Conservation (phyloP, 352 stramenopile genomes). For the Phytopythium kandeliae region DNA sequence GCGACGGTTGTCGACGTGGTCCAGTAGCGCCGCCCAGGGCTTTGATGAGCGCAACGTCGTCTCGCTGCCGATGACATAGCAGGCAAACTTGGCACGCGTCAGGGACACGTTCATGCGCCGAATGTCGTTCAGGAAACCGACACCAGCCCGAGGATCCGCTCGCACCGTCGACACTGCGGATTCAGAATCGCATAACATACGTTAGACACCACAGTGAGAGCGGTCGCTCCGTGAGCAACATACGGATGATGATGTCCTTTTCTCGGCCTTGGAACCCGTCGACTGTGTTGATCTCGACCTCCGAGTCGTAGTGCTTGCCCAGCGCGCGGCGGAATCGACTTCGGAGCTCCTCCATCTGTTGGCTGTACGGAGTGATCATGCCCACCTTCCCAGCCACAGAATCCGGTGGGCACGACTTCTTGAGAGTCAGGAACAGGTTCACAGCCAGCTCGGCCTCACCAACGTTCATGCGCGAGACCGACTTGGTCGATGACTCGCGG, state of each 20-base stretch:
- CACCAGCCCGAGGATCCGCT: conserved; percentile 69
- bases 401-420: conserved; percentile 77
- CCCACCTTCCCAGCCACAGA: conserved; percentile 76
- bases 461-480: conserved; percentile 75
- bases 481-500: conserved; percentile 62
- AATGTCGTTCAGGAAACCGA: conserved; percentile 88
- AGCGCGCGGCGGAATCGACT: conserved; percentile 49
- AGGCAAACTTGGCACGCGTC: conserved; percentile 84
- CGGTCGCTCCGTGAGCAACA: conserved; percentile 12
- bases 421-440: conserved; percentile 84
- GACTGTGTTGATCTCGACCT: conserved; percentile 91
- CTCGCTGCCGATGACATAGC: conserved; percentile 86
- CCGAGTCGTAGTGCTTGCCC: conserved; percentile 64
- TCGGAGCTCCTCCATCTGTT: conserved; percentile 85
- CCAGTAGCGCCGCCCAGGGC: conserved; percentile 72
- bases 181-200: conserved; percentile 4
- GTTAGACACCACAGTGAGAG: background rate
- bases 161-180: conserved; percentile 79
- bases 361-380: conserved; percentile 88
- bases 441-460: conserved; percentile 81
- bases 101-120: conserved; percentile 87
- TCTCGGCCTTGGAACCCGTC: conserved; percentile 91
- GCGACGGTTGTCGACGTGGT: conserved; percentile 51
- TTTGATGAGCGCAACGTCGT: conserved; percentile 77
- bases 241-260: conserved; percentile 90